Base-by-base conservation (phyloP, 1,284 basidiomycete species). In the Trichosporon faecale region DNA sequence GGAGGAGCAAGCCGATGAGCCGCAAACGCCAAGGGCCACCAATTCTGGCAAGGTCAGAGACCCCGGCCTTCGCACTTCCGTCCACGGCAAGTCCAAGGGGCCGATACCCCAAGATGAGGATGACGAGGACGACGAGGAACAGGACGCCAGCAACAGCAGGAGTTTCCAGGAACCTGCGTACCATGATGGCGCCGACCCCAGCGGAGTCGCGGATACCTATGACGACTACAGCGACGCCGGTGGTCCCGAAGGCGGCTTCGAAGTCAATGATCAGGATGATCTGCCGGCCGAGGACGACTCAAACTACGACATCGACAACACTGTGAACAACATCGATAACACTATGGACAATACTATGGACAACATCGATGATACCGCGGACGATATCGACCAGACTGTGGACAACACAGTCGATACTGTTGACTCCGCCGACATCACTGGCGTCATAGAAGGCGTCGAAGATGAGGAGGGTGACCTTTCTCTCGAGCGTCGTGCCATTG, bases 61-160 rank as follows among this genome's bases (percentile, higher is more conserved):
- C 8, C 57, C 57, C 3, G 57, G 57, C 3, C 27, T 61, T 5
- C 57, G 57, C 14, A 33, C 27, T 5, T 61, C 57, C 3, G 29
- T 31, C 27, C 27, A 29, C 14, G 27, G 57, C 27, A 29, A 31
- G 27, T 33, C 57, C 29, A 61, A n/a, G 29, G 57, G 57, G 3
- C 57, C 57, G 12, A 18, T 61, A 27, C 57, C n/a, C 37, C n/a
- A n/a, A n/a, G 35, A 37, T 3, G 35, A 8, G 35, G 35, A 65
- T 52, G 75, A 78, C 37, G 72, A 73, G 14, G 70, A 65, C 33
- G 69, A 66, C 33, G 74, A 77, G 31, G 72, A 74, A 21, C 73
- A 76, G 68, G 18, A 8, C 5, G 52, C 5, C 8, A 18, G n/a
- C 27, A 27, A 33, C 14, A 61, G 27, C 11, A 31, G 11, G 25